A percentile compares a stretch with the other conserved stretches of the same genome.
Evolutionary conservation across 805 yeast species (phyloP).

Genomic region (Wickerhamiella musiphila): DNA sequence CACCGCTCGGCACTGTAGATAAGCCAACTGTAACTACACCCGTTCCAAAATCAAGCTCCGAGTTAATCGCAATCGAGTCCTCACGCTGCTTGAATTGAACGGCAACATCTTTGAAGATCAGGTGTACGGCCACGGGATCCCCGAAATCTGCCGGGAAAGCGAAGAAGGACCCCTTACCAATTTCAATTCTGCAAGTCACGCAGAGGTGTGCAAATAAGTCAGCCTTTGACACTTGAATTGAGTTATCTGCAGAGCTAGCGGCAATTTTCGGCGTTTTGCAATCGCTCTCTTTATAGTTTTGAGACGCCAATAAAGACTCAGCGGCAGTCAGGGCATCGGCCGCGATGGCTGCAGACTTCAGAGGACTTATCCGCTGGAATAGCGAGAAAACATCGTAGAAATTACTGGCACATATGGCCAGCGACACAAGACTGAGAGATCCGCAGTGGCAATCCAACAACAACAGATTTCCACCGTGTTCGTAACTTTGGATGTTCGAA

Average conservation of each 20-base stretch:
- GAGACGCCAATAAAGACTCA: no score
- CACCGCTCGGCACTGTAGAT: conserved; percentile 32
- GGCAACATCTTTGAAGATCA: conserved; percentile 15
- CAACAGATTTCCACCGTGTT: conserved; percentile 39
- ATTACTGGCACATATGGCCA: conserved; percentile 76
- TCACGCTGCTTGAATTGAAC: conserved; percentile 16
- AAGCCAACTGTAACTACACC: conserved; percentile 51
- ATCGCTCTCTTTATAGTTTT: no score
- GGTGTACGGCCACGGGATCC: conserved; percentile 58
- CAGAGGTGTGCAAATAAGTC: no score
- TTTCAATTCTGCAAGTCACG: no score
- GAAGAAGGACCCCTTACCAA: conserved; percentile 39
- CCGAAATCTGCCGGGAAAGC: conserved; percentile 69
- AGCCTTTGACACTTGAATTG: no score
- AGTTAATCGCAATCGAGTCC: conserved; percentile 23
- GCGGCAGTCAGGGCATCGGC: no score
- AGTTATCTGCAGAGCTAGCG: no score
- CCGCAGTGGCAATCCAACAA: conserved; percentile 22
- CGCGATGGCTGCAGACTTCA: no score
- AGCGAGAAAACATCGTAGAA: conserved; percentile 40
- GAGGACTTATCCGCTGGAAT: not conserved
- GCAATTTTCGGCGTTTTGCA: no score
- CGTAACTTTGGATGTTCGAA: conserved; percentile 36
- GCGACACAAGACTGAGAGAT: conserved; percentile 43
- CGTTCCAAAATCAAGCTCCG: conserved; percentile 42